phyloP scores from a whole-genome alignment of 148 eudicot species.

The Camellia granthamiana region DNA sequence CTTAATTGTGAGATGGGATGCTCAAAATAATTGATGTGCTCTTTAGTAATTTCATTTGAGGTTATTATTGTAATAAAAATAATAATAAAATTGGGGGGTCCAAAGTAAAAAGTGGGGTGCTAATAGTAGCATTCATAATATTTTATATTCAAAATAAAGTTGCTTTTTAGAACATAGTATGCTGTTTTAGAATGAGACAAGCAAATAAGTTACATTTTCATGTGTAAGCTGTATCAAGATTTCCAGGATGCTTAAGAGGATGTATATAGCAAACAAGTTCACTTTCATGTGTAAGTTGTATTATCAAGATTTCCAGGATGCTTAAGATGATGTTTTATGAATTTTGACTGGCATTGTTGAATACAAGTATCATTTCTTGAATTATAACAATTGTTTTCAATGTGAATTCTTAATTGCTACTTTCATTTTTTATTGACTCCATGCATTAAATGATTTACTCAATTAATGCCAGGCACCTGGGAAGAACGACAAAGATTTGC shows the following conservation, averaged over 20 bases:
- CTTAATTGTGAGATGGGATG: too few species aligned
- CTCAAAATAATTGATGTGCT: too few species aligned
- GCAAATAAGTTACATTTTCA: neutral
- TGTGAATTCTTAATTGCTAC: neutral
- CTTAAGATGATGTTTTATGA: neutral
- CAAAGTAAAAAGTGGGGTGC: too few species aligned
- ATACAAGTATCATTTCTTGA: neutral
- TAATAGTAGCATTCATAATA: too few species aligned
- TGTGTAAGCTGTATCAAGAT: neutral
- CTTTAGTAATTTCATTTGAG: too few species aligned
- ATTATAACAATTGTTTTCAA: neutral
- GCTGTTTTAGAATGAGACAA: neutral
- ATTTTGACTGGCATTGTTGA: neutral
- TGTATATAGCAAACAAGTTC: too few species aligned
- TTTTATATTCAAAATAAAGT: neutral
- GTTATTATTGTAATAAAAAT: too few species aligned
- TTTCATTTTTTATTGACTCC: neutral
- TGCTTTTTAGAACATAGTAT: neutral
- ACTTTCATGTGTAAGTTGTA: neutral
- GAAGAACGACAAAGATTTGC: slow-evolving; percentile 86
- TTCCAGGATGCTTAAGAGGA: neutral
- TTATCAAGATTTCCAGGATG: neutral
- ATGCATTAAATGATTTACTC: slow-evolving; percentile 5
- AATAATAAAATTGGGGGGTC: too few species aligned
- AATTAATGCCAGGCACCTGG: slow-evolving; percentile 70